Conservation (phyloP, 2,329 filamentous ascomycete species). For the Emmonsiellopsis sp. region DNA sequence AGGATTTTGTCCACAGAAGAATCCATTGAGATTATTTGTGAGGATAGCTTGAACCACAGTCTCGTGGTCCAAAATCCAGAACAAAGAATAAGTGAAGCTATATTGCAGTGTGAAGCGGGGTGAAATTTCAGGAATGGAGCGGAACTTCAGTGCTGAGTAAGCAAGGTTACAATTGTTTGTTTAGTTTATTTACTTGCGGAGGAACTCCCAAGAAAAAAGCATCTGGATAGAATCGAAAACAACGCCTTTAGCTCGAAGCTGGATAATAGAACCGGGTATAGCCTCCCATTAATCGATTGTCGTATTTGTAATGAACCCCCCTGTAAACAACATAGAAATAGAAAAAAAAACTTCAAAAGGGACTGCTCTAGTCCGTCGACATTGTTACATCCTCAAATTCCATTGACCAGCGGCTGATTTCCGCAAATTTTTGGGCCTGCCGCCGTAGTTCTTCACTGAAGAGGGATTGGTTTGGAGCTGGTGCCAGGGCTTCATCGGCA, state of each 20-base stretch:
- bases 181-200: too few relatives aligned
- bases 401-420: constrained; percentile 35
- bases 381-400: constrained; percentile 34
- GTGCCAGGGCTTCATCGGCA: constrained; percentile 12
- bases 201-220: too few relatives aligned
- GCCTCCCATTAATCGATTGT: too few relatives aligned
- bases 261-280: too few relatives aligned
- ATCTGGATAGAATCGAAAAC: too few relatives aligned
- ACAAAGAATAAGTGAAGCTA: too few relatives aligned
- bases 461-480: constrained; percentile 10
- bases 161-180: too few relatives aligned
- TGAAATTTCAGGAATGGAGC: too few relatives aligned
- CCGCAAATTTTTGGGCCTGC: constrained; percentile 31
- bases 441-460: constrained; percentile 29
- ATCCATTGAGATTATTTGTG: constrained; percentile 7
- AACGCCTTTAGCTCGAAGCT: too few relatives aligned
- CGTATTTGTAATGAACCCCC: too few relatives aligned
- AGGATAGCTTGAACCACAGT: not conserved
- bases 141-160: too few relatives aligned
- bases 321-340: not conserved
- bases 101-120: too few relatives aligned
- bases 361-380: constrained; percentile 18
- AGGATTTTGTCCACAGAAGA: constrained; percentile 32
- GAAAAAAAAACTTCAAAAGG: constrained; percentile 1
- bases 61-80: not conserved